Evolutionary conservation across 2,329 filamentous ascomycete genomes (phyloP).

Genomic region (Ascocoryne sarcoides): DNA sequence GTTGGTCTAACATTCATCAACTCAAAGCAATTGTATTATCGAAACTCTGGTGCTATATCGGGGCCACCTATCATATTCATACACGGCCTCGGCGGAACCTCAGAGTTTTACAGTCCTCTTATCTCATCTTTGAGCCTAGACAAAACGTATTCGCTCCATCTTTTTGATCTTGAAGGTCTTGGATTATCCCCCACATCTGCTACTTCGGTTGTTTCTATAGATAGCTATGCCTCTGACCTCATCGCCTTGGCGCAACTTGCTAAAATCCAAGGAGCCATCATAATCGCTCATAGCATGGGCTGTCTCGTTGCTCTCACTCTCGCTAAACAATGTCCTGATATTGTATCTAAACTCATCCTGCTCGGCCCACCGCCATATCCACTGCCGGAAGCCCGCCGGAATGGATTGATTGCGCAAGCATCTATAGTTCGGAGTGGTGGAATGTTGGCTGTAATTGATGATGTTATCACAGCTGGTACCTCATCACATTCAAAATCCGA

Average conservation of each 20-base stretch:
- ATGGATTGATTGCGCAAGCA: constrained; percentile 30
- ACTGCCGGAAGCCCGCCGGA: constrained; percentile 30
- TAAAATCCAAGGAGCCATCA: constrained; percentile 28
- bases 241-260: constrained; percentile 31
- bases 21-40: constrained; percentile 35
- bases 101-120: constrained; percentile 38
- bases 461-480: constrained; percentile 30
- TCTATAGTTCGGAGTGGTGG: constrained; percentile 35
- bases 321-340: constrained; percentile 31
- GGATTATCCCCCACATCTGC: constrained; percentile 44
- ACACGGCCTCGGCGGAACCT: constrained; percentile 44
- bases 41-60: constrained; percentile 21
- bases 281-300: constrained; percentile 45
- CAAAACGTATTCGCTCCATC: constrained; percentile 30
- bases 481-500: constrained; percentile 30
- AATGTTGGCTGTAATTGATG: constrained; percentile 36
- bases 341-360: constrained; percentile 38
- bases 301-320: constrained; percentile 39
- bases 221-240: constrained; percentile 36
- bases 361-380: constrained; percentile 40
- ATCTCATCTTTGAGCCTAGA: constrained; percentile 29
- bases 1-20: constrained; percentile 32
- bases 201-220: constrained; percentile 33
- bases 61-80: constrained; percentile 37
- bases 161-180: constrained; percentile 48